Base-by-base conservation (phyloP, 2,329 filamentous ascomycete genomes). In the Alternaria sp. region DNA sequence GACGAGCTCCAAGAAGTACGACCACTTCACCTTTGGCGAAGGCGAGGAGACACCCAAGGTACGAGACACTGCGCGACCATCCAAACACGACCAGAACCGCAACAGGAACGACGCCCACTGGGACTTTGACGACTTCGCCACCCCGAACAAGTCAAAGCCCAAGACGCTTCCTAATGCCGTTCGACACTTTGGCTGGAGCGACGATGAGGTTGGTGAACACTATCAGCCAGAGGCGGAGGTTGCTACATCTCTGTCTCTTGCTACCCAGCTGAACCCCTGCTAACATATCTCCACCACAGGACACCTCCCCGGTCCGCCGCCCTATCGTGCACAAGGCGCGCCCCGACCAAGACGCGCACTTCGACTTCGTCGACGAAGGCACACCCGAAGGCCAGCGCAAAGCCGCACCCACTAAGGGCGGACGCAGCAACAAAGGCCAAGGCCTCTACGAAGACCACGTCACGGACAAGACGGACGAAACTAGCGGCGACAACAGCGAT, bases 121-220 rank as follows among this genome's bases (percentile, higher is more conserved):
- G 94, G 89, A 89, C 53, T 98, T 98, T 79, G 88, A 93, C 65
- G 94, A 97, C 81, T 97, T 97, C 73, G 83, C 84, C 15, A 97
- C 94, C 0, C 95, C 95, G 0, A 87, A 90, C 68, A 97, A 97
- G 84, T 84, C 88, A 51, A 85, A 87, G 5, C 82, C 85, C 49
- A 92, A 90, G 79, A 78, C 87, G 57, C 87, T 89, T 63, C 83
- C 86, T 43, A 88, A 93, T 75, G 89, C 96, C 65, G 86, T 90
- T 64, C 90, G 92, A 59, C 91, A 96, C 78, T 89, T 90, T 77
- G 87, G 85, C 64, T 96, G 92, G 88, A 91, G 90, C 71, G 89
- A 90, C 51, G 90, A 94, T 64, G 87, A 91, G 77, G 82, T 83
- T 60, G 68, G 78, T 79, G 50, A 54, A 46, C 64, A 68, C 46